Base-by-base conservation (phyloP, 2,329 filamentous ascomycete species). In the Whalleya microplaca region DNA sequence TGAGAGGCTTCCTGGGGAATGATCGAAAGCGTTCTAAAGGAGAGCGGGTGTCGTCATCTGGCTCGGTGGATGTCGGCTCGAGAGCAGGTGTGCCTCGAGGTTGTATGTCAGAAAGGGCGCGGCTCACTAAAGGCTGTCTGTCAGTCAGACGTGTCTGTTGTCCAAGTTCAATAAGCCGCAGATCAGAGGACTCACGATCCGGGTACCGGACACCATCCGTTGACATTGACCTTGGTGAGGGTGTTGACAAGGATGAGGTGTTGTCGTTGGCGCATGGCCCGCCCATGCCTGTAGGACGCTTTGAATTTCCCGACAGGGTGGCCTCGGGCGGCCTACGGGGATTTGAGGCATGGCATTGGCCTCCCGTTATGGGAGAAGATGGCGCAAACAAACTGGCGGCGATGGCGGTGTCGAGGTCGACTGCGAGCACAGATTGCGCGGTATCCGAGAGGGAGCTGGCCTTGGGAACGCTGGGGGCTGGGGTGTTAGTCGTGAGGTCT, bases 21-120 rank as follows among this genome's bases (percentile, higher is more conserved):
- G 85, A 86, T 40, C 93, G 88, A 66, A 96, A 96, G 32, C 89
- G 85, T 60, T 92, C 82, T 2, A 97, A 76, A 0, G 92, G 93
- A 1, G 82, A 79, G 19, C 72, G 73, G 2, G 63, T 68, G 48
- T 79, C 76, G 10, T 71, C 61, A 20, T 63, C 60, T 0, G 64
- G 45, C 7, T 68, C 56, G 8, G 42, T 47, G 29, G 53, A 43
- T n/a, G 56, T 48, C 6, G 54, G 43, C 18, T 44, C 55, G 21
- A 56, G 45, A 29, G 50, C 45, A n/a, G 55, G 44, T 12, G 59
- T 52, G 21, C 64, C 55, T 29, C 65, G 32, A 21, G 63, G 18
- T 27, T 53, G 45, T 61, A 56, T 53, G 54, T 44, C 64, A 2
- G 69, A 69, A 7, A 82, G 62, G 1, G 75, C 75, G 18, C 71